Evolutionary conservation across 192 early-diverging fungal genomes (phyloP).

Genomic region (Linnemannia schmuckeri): DNA sequence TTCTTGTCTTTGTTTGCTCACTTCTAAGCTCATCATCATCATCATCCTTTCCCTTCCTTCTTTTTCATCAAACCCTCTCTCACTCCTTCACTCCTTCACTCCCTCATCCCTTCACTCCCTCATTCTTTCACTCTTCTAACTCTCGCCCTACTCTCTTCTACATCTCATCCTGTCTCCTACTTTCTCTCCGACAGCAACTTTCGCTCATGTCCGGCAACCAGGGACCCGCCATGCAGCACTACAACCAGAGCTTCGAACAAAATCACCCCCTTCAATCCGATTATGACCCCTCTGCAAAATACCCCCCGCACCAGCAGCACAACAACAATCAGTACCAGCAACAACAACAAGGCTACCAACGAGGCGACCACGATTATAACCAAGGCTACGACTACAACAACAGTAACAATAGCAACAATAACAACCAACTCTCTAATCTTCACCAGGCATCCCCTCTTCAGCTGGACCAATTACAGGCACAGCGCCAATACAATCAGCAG

Average conservation of each 20-base stretch:
- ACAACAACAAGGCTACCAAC: neutral
- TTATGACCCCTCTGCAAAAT: slow-evolving; percentile 14
- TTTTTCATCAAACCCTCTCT: neutral
- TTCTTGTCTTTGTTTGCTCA: neutral
- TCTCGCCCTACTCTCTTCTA: neutral
- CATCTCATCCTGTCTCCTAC: neutral
- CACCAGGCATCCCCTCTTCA: slow-evolving; percentile 26
- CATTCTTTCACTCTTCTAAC: neutral
- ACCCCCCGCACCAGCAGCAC: slow-evolving; percentile 7
- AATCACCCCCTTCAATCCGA: slow-evolving; percentile 27
- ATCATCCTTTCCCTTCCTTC: neutral
- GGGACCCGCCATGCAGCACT: slow-evolving; percentile 25
- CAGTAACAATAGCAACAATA: neutral
- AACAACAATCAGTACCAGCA: neutral
- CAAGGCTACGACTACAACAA: neutral
- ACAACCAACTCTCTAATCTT: neutral
- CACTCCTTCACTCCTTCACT: neutral
- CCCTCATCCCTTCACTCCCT: neutral
- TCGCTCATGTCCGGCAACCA: slow-evolving; percentile 26
- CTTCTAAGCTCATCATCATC: neutral
- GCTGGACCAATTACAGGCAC: slow-evolving; percentile 27
- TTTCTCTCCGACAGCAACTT: slow-evolving; percentile 18
- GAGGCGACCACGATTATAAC: neutral
- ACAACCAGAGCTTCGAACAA: neutral
- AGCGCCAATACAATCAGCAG: slow-evolving; percentile 17